A percentile compares a stretch with the other conserved stretches of the same genome.
Conservation (phyloP, 2,329 filamentous ascomycete species). For the Fragosphaeria purpurea region DNA sequence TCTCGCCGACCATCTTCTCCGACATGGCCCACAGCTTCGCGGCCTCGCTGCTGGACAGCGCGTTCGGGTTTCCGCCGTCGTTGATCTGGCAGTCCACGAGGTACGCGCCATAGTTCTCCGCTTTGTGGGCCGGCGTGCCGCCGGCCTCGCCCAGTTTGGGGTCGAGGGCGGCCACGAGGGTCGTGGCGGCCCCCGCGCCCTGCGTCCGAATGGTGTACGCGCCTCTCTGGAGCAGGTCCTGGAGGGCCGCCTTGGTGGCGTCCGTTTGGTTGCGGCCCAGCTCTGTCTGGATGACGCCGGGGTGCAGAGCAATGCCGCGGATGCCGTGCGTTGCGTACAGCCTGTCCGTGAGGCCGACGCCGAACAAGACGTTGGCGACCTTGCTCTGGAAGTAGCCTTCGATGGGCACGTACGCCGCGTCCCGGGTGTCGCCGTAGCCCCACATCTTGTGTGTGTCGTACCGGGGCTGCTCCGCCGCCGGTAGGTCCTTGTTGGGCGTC, state of each 20-base stretch:
- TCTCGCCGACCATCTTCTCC: conserved; percentile 28
- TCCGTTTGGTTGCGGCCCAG: not conserved
- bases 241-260: not conserved
- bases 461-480: conserved; percentile 18
- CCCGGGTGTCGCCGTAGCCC: conserved; percentile 22
- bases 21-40: conserved; percentile 31
- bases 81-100: conserved; percentile 27
- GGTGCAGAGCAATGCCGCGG: conserved; percentile 5
- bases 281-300: conserved; percentile 7
- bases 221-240: not conserved
- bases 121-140: not conserved
- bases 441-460: conserved; percentile 15
- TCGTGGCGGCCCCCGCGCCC: conserved; percentile 30
- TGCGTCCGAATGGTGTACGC: conserved; percentile 10
- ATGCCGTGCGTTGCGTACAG: conserved; percentile 30
- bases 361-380: conserved; percentile 39
- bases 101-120: conserved; percentile 18
- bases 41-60: conserved; percentile 17
- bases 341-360: conserved; percentile 26
- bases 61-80: conserved; percentile 13
- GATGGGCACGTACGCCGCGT: conserved; percentile 23
- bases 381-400: conserved; percentile 41
- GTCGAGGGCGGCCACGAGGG: conserved; percentile 27
- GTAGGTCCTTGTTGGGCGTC: conserved; percentile 23
- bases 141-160: conserved; percentile 27